A percentile compares a stretch with the other conserved stretches of the same genome.
phyloP scores from a whole-genome alignment of 2,329 filamentous ascomycete genomes.

The Pseudonectria buxi region DNA sequence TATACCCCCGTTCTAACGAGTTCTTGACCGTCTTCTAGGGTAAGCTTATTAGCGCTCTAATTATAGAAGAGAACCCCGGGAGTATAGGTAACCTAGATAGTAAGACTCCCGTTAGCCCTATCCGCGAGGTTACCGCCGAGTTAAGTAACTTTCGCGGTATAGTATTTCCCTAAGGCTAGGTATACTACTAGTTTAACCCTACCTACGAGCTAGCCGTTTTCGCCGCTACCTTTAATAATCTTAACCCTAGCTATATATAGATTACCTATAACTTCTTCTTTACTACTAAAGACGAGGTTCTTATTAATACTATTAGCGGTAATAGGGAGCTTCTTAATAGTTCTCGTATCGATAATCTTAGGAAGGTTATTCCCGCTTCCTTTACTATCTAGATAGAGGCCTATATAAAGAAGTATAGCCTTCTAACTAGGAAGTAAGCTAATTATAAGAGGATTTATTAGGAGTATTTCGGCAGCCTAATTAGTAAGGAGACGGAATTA shows the following conservation, averaged over 20 bases:
- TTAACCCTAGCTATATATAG: conserved; percentile 40
- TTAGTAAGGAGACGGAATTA: too few relatives aligned
- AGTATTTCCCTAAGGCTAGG: conserved; percentile 42
- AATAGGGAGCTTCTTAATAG: conserved; percentile 30
- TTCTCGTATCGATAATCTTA: conserved; percentile 34
- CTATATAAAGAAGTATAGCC: conserved; percentile 43
- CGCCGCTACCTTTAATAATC: conserved; percentile 39
- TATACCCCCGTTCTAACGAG: conserved; percentile 41
- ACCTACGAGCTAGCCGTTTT: conserved; percentile 41
- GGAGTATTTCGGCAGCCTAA: too few relatives aligned
- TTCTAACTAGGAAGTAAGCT: too few relatives aligned
- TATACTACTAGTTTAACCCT: conserved; percentile 47
- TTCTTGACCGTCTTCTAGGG: conserved; percentile 41
- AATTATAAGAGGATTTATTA: too few relatives aligned
- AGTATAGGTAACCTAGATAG: conserved; percentile 36
- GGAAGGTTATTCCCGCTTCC: conserved; percentile 36
- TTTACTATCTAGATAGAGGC: conserved; percentile 45
- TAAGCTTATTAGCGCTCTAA: conserved; percentile 36
- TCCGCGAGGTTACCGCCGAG: too few relatives aligned
- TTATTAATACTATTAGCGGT: conserved; percentile 34
- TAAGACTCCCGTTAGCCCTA: too few relatives aligned
- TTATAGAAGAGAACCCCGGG: conserved; percentile 34
- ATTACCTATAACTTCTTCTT: conserved; percentile 42
- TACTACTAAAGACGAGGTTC: conserved; percentile 30
- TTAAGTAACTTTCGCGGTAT: too few relatives aligned